Base-by-base conservation (phyloP, 179 eudicot genomes). In the Kewa caespitosa region DNA sequence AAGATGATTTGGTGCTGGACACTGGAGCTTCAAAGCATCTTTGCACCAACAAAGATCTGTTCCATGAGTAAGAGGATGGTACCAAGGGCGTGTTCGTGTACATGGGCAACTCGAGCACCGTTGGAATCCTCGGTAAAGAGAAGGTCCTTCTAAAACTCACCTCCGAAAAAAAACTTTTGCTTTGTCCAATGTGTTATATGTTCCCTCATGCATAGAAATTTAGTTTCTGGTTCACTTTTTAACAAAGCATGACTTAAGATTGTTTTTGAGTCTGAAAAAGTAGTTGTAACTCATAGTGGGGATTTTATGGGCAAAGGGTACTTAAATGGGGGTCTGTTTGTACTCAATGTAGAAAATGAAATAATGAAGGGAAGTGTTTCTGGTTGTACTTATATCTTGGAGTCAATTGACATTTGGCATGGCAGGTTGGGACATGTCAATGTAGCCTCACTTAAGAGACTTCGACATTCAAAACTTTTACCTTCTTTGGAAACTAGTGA, bases 251-350 rank as follows among this genome's bases (percentile, higher is more conserved):
- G 76, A 7, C 4, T 39, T 1, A 57, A 73, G 60, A 3, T 73
- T 38, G 28, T 57, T 18, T 73, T 59, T 43, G 55, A 30, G 52
- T 27, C 67, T 28, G 55, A 54, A 57, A n/a, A n/a, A n/a, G n/a
- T n/a, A n/a, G n/a, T n/a, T n/a, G n/a, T n/a, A n/a, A n/a, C n/a
- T 23, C 17, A 32, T 18, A 54, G 36, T 70, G 63, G 32, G 31
- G 33, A 70, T 10, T 70, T 70, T 50, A 41, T 70, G 13, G 74
- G 61, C 38, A 70, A 48, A 30, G 74, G 74, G 38, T 70, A 46
- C 28, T 22, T 31, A 17, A 32, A 1, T 46, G 74, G 18, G 59
- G 74, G 60, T 8, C 28, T 70, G 25, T 50, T 70, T 70, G 57
- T 48, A 7, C 37, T 70, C 3, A 37, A 39, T 39, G 43, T 39